These are phyloP conservation scores for Auricularia sp. DNA, from an alignment of 768 basidiomycete species.

Conservation along the genomic window DNA sequence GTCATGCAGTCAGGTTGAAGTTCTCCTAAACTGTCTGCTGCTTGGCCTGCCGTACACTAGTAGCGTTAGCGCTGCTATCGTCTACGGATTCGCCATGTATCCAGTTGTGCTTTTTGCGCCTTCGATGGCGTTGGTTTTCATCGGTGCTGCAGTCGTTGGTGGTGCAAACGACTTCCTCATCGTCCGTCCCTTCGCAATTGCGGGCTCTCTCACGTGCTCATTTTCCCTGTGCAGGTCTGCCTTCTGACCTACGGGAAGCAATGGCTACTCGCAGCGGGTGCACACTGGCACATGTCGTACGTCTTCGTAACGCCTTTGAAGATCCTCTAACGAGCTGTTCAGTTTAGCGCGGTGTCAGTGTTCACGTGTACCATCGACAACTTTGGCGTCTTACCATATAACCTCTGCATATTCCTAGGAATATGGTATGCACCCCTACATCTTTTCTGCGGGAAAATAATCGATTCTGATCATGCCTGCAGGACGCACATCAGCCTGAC, in stretches of 20 bases:
- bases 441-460: not conserved
- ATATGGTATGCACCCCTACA: not conserved
- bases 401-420: constrained; percentile 1
- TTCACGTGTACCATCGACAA: not conserved
- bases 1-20: not conserved
- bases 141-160: not conserved
- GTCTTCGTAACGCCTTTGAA: not conserved
- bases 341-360: not conserved
- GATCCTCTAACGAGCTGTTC: not conserved
- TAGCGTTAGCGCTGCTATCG: not conserved
- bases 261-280: not conserved
- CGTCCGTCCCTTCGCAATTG: not conserved
- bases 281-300: not conserved
- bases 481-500: not conserved
- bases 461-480: not conserved
- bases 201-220: not conserved
- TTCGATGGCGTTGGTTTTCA: not conserved
- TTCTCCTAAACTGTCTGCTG: not conserved
- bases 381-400: not conserved
- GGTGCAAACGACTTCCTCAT: not conserved
- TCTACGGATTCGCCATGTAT: not conserved
- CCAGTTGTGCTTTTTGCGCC: not conserved
- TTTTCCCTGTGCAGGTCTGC: not conserved
- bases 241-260: not conserved
- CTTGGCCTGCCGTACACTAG: not conserved